phyloP scores from a whole-genome alignment of 2,329 filamentous ascomycete genomes.

The Chalaropsis thielavioides region DNA sequence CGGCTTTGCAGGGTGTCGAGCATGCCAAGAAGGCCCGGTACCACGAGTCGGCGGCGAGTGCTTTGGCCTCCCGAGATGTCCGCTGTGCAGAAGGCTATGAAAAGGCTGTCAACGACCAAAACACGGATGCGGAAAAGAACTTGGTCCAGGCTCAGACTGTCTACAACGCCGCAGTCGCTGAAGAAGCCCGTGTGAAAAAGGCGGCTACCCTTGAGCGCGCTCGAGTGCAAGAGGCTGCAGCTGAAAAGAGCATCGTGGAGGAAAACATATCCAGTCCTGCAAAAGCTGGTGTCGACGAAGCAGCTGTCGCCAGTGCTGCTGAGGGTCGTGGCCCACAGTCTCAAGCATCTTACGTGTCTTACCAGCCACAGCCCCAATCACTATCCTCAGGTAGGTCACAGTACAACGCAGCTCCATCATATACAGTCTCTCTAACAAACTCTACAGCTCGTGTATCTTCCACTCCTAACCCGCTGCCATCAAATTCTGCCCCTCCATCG shows the following conservation, averaged over 20 bases:
- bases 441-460: too few relatives aligned
- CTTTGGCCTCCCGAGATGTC: background rate
- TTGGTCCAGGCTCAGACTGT: background rate
- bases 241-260: too few relatives aligned
- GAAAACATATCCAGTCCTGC: too few relatives aligned
- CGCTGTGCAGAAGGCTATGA: background rate
- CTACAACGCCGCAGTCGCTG: background rate
- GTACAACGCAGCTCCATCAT: too few relatives aligned
- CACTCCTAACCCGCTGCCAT: too few relatives aligned
- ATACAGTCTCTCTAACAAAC: too few relatives aligned
- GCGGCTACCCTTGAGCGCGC: background rate
- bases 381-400: background rate
- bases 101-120: background rate
- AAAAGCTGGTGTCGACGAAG: too few relatives aligned
- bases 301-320: too few relatives aligned
- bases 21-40: background rate
- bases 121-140: background rate
- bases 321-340: background rate
- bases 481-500: too few relatives aligned
- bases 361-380: background rate
- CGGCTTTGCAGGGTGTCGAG: background rate
- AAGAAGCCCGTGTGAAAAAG: background rate
- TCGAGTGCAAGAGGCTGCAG: background rate
- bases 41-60: background rate
- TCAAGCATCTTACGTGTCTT: background rate